Evolutionary conservation across 495 filamentous ascomycete genomes (phyloP).

Genomic region (Neurospora sp.): DNA sequence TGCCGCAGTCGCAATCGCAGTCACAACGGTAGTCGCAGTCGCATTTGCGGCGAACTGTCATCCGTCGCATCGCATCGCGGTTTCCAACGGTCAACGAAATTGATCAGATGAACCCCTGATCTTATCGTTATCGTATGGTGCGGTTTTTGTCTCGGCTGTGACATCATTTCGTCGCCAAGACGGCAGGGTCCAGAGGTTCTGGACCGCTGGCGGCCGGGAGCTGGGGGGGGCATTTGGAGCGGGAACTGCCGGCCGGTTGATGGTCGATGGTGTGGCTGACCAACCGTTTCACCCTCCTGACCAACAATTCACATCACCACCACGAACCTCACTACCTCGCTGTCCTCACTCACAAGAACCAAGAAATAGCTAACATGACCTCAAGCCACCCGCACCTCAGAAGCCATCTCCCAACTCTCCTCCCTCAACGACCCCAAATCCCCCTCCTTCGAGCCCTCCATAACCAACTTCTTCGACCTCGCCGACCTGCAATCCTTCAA

Average conservation of each 20-base stretch:
- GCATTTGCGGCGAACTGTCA: neutral
- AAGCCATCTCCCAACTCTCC: neutral
- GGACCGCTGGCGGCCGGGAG: neutral
- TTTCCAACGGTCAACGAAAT: neutral
- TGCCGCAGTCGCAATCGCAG: neutral
- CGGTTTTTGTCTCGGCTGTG: neutral
- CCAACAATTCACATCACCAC: neutral
- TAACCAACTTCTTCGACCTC: slow-evolving; percentile 31
- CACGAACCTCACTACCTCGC: neutral
- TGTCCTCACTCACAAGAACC: neutral
- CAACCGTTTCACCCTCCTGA: neutral
- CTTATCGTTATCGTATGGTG: neutral
- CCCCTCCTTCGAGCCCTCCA: slow-evolving; percentile 26
- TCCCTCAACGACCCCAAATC: slow-evolving; percentile 40
- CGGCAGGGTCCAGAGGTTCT: neutral
- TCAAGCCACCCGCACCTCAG: neutral
- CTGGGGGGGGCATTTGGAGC: no score
- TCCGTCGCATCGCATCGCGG: neutral
- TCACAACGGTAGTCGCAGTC: neutral
- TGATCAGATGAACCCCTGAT: neutral
- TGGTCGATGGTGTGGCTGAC: neutral
- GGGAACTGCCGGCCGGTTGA: neutral
- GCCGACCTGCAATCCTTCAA: slow-evolving; percentile 4
- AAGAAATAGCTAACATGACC: neutral
- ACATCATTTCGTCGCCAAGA: neutral